Conservation (phyloP, 1,139 yeast genomes). For the Yamadazyma conglobata region DNA sequence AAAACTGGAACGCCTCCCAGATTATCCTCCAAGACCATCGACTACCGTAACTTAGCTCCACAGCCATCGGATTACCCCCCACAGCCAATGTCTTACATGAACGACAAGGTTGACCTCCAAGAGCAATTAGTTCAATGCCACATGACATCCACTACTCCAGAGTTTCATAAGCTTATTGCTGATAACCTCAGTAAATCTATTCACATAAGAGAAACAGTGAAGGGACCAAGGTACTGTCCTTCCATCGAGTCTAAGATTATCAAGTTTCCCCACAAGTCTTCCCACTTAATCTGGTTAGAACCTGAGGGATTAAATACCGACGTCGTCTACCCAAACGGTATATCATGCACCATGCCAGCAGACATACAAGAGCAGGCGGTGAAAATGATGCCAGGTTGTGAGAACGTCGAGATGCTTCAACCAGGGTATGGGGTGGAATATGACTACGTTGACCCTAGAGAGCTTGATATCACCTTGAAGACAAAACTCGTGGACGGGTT, state of each 20-base stretch:
- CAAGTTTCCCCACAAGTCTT: slow-evolving; percentile 69
- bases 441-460: slow-evolving; percentile 93
- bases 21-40: slow-evolving; percentile 65
- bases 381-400: slow-evolving; percentile 81
- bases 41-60: slow-evolving; percentile 53
- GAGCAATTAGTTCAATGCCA: slow-evolving; percentile 66
- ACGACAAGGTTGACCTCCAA: slow-evolving; percentile 57
- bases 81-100: slow-evolving; percentile 87
- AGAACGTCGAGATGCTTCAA: slow-evolving; percentile 79
- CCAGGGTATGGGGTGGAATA: slow-evolving; percentile 99
- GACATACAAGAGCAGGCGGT: slow-evolving; percentile 81
- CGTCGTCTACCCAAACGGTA: slow-evolving; percentile 91
- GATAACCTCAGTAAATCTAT: slow-evolving; percentile 75
- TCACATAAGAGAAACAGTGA: slow-evolving; percentile 90
- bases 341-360: slow-evolving; percentile 93
- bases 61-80: slow-evolving; percentile 81
- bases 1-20: slow-evolving; percentile 99
- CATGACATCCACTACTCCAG: slow-evolving; percentile 74
- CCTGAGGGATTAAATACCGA: slow-evolving; percentile 91
- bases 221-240: slow-evolving; percentile 97
- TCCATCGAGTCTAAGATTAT: slow-evolving; percentile 88
- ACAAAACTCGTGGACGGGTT: slow-evolving; percentile 78
- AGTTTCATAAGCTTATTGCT: slow-evolving; percentile 66
- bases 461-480: slow-evolving; percentile 71
- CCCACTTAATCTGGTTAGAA: slow-evolving; percentile 90